Percentiles rank a stretch among this genome's conserved stretches.
These are phyloP conservation scores for Rheum nobile DNA, from an alignment of 148 eudicot species.

Conservation along the genomic window DNA sequence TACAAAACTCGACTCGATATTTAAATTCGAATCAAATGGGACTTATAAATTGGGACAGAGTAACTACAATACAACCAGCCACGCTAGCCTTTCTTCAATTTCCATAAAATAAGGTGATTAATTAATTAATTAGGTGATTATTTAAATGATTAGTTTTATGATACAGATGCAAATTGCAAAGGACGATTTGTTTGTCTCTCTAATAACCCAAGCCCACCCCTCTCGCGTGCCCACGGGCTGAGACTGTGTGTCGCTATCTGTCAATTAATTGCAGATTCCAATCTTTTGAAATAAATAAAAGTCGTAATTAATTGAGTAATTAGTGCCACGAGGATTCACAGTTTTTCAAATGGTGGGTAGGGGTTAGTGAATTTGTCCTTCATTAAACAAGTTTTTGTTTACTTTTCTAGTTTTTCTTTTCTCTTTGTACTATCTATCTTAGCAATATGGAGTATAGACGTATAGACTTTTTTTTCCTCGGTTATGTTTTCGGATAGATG, in stretches of 20 bases:
- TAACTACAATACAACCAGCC: no score
- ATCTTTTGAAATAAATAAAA: background rate
- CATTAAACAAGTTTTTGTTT: no score
- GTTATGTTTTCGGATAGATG: no score
- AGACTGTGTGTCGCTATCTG: background rate
- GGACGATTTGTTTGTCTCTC: constrained; percentile 6
- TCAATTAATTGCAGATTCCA: background rate
- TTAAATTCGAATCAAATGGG: no score
- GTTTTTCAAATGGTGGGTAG: background rate
- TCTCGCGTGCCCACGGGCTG: constrained; percentile 4
- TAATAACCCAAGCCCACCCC: background rate
- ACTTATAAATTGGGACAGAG: no score
- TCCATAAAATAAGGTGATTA: background rate
- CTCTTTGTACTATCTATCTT: no score
- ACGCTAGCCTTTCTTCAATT: background rate
- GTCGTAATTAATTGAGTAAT: background rate
- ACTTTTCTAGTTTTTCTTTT: no score
- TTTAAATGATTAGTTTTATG: background rate
- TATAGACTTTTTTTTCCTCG: no score
- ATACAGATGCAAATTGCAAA: background rate
- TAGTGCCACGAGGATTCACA: background rate
- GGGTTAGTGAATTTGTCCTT: no score
- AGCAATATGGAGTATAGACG: no score
- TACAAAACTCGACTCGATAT: no score
- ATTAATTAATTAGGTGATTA: background rate